These are phyloP conservation scores for Arthrobotrys sinensis DNA, from an alignment of 2,329 filamentous ascomycete species.

Conservation along the genomic window DNA sequence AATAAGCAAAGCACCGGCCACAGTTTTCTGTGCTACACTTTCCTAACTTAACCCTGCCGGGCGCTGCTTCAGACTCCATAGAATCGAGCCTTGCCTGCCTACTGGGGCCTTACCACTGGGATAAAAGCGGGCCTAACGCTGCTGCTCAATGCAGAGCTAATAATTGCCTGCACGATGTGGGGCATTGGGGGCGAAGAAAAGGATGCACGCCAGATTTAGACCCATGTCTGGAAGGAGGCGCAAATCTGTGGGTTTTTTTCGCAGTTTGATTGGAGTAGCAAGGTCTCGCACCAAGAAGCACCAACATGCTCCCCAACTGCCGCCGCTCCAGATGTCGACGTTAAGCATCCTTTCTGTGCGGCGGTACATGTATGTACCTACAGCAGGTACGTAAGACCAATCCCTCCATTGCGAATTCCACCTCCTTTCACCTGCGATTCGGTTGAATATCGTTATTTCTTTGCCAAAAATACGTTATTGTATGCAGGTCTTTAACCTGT, in stretches of 20 bases:
- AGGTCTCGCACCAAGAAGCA: constrained; percentile 59
- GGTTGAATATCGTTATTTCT: constrained; percentile 13
- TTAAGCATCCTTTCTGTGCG: not conserved
- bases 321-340: constrained; percentile 37
- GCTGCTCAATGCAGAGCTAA: constrained; percentile 33
- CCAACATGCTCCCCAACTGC: constrained; percentile 53
- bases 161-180: constrained; percentile 39
- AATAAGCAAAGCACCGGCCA: constrained; percentile 42
- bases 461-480: constrained; percentile 41
- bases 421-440: constrained; percentile 26
- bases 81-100: constrained; percentile 37
- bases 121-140: constrained; percentile 18
- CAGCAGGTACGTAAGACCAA: constrained; percentile 22
- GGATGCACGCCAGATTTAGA: constrained; percentile 51
- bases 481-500: constrained; percentile 14
- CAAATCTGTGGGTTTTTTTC: constrained; percentile 35
- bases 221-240: constrained; percentile 56
- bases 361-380: constrained; percentile 18
- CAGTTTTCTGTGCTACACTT: constrained; percentile 51
- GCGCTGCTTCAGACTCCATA: constrained; percentile 54
- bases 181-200: constrained; percentile 42
- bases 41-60: constrained; percentile 50
- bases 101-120: constrained; percentile 29
- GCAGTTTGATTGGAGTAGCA: constrained; percentile 41
- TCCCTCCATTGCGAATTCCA: not conserved